phyloP scores from a whole-genome alignment of 305 asterid species.

The Fraxinus albicans region DNA sequence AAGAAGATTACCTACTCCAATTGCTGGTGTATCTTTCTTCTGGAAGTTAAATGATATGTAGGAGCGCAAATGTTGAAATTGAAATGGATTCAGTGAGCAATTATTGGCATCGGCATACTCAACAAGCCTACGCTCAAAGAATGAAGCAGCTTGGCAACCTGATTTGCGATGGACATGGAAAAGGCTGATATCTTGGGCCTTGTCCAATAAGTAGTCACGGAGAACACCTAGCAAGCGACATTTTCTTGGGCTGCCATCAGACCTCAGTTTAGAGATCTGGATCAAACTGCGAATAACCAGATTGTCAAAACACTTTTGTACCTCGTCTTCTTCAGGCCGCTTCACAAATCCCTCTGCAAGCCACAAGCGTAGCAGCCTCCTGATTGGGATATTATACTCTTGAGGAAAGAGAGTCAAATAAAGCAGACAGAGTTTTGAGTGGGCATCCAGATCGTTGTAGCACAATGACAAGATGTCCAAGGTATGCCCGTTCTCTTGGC shows the following conservation, averaged over 20 bases:
- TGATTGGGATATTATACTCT: conserved; percentile 45
- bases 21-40: too few species aligned
- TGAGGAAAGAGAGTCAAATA: conserved; percentile 49
- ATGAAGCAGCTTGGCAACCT: too few species aligned
- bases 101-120: too few species aligned
- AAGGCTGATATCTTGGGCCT: conserved; percentile 31
- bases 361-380: conserved; percentile 57
- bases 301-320: conserved; percentile 27
- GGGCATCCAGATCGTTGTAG: conserved; percentile 35
- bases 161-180: conserved; percentile 16
- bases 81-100: too few species aligned
- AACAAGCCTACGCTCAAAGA: too few species aligned
- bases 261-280: conserved; percentile 42
- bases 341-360: conserved; percentile 55
- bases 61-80: too few species aligned
- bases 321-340: conserved; percentile 31
- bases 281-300: conserved; percentile 48
- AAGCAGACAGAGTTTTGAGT: conserved; percentile 40
- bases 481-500: conserved; percentile 9
- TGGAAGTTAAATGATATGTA: too few species aligned
- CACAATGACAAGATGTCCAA: conserved; percentile 32
- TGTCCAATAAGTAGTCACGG: conserved; percentile 31
- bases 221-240: conserved; percentile 48
- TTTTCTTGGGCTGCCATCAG: conserved; percentile 49
- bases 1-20: too few species aligned